These are phyloP conservation scores for Barnettozyma vustinii DNA, from an alignment of 805 yeast species.

Conservation along the genomic window DNA sequence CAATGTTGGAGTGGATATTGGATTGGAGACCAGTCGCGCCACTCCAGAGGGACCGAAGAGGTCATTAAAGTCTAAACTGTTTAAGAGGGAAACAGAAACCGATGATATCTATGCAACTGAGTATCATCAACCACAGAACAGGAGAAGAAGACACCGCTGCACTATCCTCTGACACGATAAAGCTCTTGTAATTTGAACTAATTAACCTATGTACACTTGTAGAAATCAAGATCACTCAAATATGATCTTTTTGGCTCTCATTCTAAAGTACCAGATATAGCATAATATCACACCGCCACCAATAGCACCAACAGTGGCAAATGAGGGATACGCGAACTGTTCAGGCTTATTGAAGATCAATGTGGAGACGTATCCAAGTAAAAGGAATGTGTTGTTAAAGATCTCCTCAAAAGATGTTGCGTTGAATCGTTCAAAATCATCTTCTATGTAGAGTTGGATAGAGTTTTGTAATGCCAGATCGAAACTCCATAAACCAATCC, in stretches of 20 bases:
- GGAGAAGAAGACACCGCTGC: conserved; percentile 10
- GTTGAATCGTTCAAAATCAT: conserved; percentile 26
- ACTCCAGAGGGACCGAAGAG: conserved; percentile 6
- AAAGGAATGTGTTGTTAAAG: conserved; percentile 27
- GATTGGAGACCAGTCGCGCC: conserved; percentile 14
- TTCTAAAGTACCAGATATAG: conserved; percentile 7
- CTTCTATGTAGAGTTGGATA: conserved; percentile 30
- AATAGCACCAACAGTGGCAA: conserved; percentile 13
- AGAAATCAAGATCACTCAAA: neutral
- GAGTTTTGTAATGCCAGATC: conserved; percentile 31
- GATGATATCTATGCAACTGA: conserved; percentile 4
- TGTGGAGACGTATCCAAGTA: conserved; percentile 26
- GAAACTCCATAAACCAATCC: conserved; percentile 39
- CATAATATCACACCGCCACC: conserved; percentile 7
- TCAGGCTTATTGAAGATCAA: conserved; percentile 27
- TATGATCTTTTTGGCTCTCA: neutral
- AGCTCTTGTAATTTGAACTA: neutral
- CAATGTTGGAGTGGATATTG: conserved; percentile 42
- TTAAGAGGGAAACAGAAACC: neutral
- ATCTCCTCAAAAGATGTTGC: conserved; percentile 33
- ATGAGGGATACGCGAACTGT: conserved; percentile 27
- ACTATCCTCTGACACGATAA: conserved; percentile 7
- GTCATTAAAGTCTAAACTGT: conserved; percentile 4
- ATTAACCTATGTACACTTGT: too few species aligned
- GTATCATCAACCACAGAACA: conserved; percentile 2